A percentile compares a stretch with the other conserved stretches of the same genome.
phyloP scores from a whole-genome alignment of 2,329 filamentous ascomycete species.

The Fusarium sp. region DNA sequence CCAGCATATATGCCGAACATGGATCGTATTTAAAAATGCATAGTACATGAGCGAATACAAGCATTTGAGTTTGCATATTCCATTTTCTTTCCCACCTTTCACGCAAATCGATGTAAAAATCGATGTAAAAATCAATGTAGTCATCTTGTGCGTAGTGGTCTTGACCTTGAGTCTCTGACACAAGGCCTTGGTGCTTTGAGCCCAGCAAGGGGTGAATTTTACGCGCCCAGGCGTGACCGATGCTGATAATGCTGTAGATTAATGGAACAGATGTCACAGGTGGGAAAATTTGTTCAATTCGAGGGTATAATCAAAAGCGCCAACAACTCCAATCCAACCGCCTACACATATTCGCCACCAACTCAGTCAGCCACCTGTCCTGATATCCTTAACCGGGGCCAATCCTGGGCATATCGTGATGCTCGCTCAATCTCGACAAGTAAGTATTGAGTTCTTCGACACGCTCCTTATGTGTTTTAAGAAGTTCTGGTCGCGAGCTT shows the following conservation, averaged over 20 bases:
- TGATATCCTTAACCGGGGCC: constrained; percentile 61
- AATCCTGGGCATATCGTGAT: constrained; percentile 92
- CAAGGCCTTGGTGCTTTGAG: not conserved
- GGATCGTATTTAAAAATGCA: constrained; percentile 34
- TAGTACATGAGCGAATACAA: constrained; percentile 33
- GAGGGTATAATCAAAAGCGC: constrained; percentile 41
- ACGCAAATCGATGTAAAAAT: not conserved
- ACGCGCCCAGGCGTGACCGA: not conserved
- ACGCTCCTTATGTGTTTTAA: constrained; percentile 96
- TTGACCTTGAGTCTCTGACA: not conserved
- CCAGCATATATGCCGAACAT: constrained; percentile 30
- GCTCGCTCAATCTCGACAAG: constrained; percentile 89
- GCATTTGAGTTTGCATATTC: constrained; percentile 4
- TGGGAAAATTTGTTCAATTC: not conserved
- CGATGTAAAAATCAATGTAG: not conserved
- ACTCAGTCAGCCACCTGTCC: not conserved
- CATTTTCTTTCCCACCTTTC: not conserved
- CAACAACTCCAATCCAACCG: constrained; percentile 33
- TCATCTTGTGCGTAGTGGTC: not conserved
- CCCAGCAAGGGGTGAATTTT: too few relatives aligned
- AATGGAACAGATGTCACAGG: not conserved
- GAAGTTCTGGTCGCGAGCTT: constrained; percentile 72
- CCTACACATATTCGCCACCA: not conserved
- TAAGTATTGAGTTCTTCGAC: constrained; percentile 97
- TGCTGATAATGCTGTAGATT: not conserved